Base-by-base conservation (phyloP, 2,329 filamentous ascomycete genomes). In the Byssoonygena ceratinophila region DNA sequence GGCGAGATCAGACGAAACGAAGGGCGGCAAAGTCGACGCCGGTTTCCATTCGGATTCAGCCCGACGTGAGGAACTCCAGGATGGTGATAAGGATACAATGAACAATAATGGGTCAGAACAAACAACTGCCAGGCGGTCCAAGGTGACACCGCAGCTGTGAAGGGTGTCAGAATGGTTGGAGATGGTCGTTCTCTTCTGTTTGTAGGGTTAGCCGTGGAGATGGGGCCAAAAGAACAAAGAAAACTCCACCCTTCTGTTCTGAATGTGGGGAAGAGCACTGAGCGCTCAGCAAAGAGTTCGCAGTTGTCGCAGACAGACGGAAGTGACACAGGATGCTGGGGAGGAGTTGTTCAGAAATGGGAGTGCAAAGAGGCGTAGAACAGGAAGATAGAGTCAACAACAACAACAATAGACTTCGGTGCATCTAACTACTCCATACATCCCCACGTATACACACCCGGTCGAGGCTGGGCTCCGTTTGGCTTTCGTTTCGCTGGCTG, bases 191-290 rank as follows among this genome's bases (percentile, higher is more conserved):
- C n/a, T n/a, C n/a, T n/a, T n/a, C n/a, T n/a, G n/a, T n/a, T n/a
- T n/a, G n/a, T n/a, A n/a, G n/a, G n/a, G n/a, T n/a, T n/a, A n/a
- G n/a, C n/a, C n/a, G n/a, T 20, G 20, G 14, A 23, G 20, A 49
- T 31, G 23, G 46, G 46, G 37, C 46, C 34, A 23, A 37, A 37
- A 47, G 37, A 27, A 48, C 46, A 48, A 34, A 46, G 43, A 46
- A n/a, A 46, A 23, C 29, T 47, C 20, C 31, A 47, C 45, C 27
- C 27, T 29, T 37, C 18, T 11, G 20, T 2, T 5, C 45, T 39
- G 27, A 6, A 16, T 25, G 32, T 39, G 31, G 44, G 44, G 44
- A 34, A 9, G 40, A 43, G 23, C 22, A 43, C 40, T 29, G 40
- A 22, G n/a, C 44, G 44, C 27, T 34, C 29, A 46, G 29, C 27